A percentile compares a stretch with the other conserved stretches of the same genome.
phyloP scores from a whole-genome alignment of 192 early-diverging fungal genomes.

The Coemansia sp. region DNA sequence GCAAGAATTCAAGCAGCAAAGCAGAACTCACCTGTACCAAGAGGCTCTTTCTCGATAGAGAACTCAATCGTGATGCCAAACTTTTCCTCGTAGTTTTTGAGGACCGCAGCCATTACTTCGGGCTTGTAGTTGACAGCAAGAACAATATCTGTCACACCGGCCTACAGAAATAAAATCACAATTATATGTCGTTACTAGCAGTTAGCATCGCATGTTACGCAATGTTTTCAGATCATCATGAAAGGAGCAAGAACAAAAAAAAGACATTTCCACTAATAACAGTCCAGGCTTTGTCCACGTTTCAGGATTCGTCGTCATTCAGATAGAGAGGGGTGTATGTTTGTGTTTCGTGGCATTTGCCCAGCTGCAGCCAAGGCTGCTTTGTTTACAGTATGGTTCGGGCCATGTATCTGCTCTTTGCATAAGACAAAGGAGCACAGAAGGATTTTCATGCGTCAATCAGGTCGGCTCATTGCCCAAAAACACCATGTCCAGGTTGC shows the following conservation, averaged over 20 bases:
- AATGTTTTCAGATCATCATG: neutral
- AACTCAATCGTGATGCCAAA: constrained; percentile 94
- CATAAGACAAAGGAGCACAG: too few relatives aligned
- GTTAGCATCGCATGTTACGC: too few relatives aligned
- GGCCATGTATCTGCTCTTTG: too few relatives aligned
- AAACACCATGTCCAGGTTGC: too few relatives aligned
- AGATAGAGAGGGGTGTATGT: too few relatives aligned
- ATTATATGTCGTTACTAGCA: neutral
- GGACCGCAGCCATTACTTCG: constrained; percentile 91
- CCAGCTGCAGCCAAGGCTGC: neutral
- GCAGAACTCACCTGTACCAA: constrained; percentile 70
- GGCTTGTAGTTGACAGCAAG: constrained; percentile 99
- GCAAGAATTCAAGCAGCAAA: neutral
- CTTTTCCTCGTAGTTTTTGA: constrained; percentile 91
- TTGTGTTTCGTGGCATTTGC: neutral
- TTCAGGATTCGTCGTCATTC: neutral
- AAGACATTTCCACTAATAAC: neutral
- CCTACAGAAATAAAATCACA: constrained; percentile 54
- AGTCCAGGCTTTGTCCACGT: neutral
- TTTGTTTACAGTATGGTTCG: too few relatives aligned
- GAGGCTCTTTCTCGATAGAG: constrained; percentile 94
- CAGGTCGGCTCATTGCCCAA: neutral
- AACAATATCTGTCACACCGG: constrained; percentile 96
- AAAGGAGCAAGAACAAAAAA: too few relatives aligned
- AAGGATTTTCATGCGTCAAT: neutral